These are phyloP conservation scores for Telopea speciosissima DNA, from an alignment of 177 flowering plant species.

Conservation along the genomic window DNA sequence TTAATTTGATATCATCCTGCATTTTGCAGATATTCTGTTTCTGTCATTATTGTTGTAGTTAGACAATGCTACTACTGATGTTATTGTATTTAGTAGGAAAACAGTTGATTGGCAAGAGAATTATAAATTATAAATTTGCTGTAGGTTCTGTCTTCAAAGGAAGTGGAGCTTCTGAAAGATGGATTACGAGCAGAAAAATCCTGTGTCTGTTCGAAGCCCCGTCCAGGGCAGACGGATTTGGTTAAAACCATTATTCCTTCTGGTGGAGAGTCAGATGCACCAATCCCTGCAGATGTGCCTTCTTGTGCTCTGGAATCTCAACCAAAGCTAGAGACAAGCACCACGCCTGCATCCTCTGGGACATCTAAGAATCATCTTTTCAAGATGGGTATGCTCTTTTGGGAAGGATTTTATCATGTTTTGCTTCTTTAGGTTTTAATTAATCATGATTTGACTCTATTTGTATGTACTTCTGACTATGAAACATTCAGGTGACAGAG, in stretches of 20 bases:
- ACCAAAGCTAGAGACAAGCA: constrained; percentile 41
- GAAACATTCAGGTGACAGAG: constrained; percentile 65
- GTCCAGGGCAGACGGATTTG: constrained; percentile 32
- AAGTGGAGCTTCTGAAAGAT: constrained; percentile 61
- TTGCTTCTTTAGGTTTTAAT: not conserved
- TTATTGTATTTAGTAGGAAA: not conserved
- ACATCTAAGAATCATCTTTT: constrained; percentile 44
- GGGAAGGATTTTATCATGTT: not conserved
- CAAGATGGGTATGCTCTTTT: constrained; percentile 42
- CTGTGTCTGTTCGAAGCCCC: constrained; percentile 35
- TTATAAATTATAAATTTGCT: constrained; percentile 6
- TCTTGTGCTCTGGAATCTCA: constrained; percentile 35
- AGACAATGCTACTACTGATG: no score
- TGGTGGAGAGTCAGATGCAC: constrained; percentile 36
- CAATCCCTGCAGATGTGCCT: constrained; percentile 33
- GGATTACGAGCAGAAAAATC: constrained; percentile 46
- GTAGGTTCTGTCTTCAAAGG: constrained; percentile 70
- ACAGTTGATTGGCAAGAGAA: not conserved
- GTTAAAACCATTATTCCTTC: constrained; percentile 29
- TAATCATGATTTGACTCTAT: not conserved
- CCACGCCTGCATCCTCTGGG: constrained; percentile 34
- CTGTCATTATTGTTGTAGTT: no score
- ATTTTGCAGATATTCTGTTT: no score
- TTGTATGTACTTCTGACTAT: not conserved
- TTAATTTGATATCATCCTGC: no score